Evolutionary conservation across 768 basidiomycete species (phyloP).

Genomic region (Tulasnella sp.): DNA sequence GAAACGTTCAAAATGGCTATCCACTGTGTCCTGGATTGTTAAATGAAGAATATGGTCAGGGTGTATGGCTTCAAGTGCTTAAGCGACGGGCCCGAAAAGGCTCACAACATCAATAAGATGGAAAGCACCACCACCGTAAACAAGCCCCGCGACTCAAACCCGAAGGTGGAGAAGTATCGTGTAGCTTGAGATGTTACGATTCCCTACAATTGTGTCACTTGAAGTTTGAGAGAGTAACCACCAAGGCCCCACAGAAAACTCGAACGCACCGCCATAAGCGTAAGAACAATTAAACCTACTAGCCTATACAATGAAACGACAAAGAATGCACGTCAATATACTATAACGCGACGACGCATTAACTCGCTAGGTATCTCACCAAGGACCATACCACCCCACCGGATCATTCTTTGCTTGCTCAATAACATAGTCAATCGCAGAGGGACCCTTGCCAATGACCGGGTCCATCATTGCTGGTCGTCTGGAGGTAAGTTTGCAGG

Average conservation of each 20-base stretch:
- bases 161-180: neutral
- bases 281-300: neutral
- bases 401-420: neutral
- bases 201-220: neutral
- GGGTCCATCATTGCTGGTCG: neutral
- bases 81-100: too few species aligned
- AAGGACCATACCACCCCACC: neutral
- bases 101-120: neutral
- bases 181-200: neutral
- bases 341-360: neutral
- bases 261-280: neutral
- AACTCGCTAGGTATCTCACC: neutral
- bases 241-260: neutral
- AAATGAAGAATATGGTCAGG: neutral
- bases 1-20: neutral
- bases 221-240: neutral
- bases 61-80: too few species aligned
- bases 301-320: neutral
- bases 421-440: neutral
- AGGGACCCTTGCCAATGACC: neutral
- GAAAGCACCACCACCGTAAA: neutral
- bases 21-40: neutral
- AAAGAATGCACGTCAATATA: neutral
- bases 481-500: neutral
- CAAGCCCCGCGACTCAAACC: neutral